Evolutionary conservation across 2,329 filamentous ascomycete species (phyloP).

Genomic region (Alternaria sp.): DNA sequence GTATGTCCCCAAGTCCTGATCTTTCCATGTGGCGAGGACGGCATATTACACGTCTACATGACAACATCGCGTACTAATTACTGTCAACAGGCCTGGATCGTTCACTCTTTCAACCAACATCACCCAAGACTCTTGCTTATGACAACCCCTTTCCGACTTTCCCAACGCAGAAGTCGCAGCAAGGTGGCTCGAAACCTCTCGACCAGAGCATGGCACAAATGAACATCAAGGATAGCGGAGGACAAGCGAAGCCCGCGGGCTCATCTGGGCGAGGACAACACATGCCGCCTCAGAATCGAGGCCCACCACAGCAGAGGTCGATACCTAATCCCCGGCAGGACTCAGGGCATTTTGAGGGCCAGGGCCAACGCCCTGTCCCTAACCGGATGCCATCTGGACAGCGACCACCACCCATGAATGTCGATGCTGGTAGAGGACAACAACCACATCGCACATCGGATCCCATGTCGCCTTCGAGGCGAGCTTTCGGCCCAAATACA

Average conservation of each 20-base stretch:
- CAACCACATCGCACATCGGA: constrained; percentile 28
- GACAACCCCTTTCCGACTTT: constrained; percentile 62
- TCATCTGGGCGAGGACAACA: constrained; percentile 33
- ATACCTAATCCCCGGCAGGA: constrained; percentile 41
- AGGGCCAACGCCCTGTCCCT: constrained; percentile 35
- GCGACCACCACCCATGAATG: constrained; percentile 36
- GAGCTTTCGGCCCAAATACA: constrained; percentile 39
- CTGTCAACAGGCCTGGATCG: constrained; percentile 41
- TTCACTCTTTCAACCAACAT: constrained; percentile 38
- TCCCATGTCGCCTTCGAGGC: constrained; percentile 40
- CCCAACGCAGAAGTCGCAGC: constrained; percentile 42
- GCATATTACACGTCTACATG: not conserved
- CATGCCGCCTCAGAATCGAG: constrained; percentile 35
- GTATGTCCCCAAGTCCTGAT: constrained; percentile 30
- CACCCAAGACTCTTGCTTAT: constrained; percentile 40
- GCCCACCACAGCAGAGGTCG: constrained; percentile 31
- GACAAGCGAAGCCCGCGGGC: constrained; percentile 27
- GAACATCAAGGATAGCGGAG: constrained; percentile 38
- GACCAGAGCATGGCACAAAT: constrained; percentile 49
- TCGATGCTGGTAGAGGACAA: constrained; percentile 24
- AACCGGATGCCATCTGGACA: constrained; percentile 38
- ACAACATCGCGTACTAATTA: constrained; percentile 11
- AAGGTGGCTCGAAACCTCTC: constrained; percentile 28
- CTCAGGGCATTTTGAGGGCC: constrained; percentile 47
- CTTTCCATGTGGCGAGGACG: not conserved